These are phyloP conservation scores for Physcomitrium patens DNA, from an alignment of 225 moss, liverwort and hornwort genomes.

Conservation along the genomic window DNA sequence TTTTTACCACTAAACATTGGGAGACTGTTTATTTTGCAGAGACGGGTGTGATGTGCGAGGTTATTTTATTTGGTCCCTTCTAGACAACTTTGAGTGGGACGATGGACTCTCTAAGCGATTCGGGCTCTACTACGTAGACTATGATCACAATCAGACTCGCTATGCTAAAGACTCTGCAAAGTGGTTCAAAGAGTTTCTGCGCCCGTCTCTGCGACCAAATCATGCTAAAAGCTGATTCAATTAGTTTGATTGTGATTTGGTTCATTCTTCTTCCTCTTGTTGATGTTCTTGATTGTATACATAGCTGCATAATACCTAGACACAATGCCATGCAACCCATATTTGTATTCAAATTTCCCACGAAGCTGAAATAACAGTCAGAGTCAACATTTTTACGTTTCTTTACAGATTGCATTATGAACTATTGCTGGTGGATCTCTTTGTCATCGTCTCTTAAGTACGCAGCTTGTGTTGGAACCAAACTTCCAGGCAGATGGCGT, in stretches of 20 bases:
- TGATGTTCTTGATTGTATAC: not conserved
- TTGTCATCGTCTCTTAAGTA: not conserved
- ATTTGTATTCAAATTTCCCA: not conserved
- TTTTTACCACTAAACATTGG: not conserved
- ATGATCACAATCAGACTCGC: constrained; percentile 22
- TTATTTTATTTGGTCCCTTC: constrained; percentile 41
- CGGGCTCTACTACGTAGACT: constrained; percentile 34
- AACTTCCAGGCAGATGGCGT: not conserved
- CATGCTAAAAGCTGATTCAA: constrained; percentile 6
- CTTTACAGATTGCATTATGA: not conserved
- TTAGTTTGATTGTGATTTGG: not conserved
- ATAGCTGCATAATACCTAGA: not conserved
- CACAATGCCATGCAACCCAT: not conserved
- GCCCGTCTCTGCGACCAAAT: not conserved
- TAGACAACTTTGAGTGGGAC: constrained; percentile 40
- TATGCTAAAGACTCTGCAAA: constrained; percentile 34
- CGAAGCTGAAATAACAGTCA: not conserved
- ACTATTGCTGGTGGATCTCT: not conserved
- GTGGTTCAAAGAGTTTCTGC: constrained; percentile 35
- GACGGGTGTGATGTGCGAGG: constrained; percentile 33
- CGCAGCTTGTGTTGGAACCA: not conserved
- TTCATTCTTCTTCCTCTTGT: not conserved
- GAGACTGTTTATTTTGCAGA: constrained; percentile 9
- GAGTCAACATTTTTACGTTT: not conserved
- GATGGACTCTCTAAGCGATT: constrained; percentile 36